These are phyloP conservation scores for Pseudozyma sp. DNA, from an alignment of 1,284 basidiomycete species.

Conservation along the genomic window DNA sequence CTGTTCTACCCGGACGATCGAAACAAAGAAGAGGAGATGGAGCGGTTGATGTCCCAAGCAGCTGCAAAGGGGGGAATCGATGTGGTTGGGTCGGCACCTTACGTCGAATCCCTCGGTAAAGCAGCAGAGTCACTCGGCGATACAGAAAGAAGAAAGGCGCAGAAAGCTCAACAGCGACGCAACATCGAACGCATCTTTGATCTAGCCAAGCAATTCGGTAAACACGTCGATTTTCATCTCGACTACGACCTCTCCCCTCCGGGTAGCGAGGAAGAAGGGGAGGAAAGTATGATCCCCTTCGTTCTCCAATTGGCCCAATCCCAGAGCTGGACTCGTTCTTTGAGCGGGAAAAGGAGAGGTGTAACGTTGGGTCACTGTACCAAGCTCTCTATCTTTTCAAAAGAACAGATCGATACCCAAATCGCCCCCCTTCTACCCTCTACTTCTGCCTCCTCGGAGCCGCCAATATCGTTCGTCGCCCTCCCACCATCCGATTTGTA, in stretches of 20 bases:
- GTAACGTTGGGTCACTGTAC: slow-evolving; percentile 49
- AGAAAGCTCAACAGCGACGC: slow-evolving; percentile 9
- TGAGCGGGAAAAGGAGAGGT: neutral
- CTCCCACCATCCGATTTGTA: slow-evolving; percentile 45
- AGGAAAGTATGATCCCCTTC: slow-evolving; percentile 17
- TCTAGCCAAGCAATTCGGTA: slow-evolving; percentile 12
- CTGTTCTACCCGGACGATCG: slow-evolving; percentile 35
- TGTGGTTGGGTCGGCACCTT: slow-evolving; percentile 43
- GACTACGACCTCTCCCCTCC: slow-evolving; percentile 46
- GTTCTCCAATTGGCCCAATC: slow-evolving; percentile 1
- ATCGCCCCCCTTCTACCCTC: neutral
- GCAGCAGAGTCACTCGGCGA: neutral
- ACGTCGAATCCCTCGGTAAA: slow-evolving; percentile 34
- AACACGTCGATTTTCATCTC: slow-evolving; percentile 54
- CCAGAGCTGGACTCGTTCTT: slow-evolving; percentile 3
- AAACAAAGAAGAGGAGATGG: slow-evolving; percentile 22
- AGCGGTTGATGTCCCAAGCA: slow-evolving; percentile 19
- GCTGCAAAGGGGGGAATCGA: slow-evolving; percentile 7
- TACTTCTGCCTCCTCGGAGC: neutral
- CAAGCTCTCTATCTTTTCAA: slow-evolving; percentile 31
- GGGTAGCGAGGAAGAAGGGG: neutral
- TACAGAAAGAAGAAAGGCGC: neutral
- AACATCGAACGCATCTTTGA: slow-evolving; percentile 28
- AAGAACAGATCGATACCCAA: slow-evolving; percentile 1
- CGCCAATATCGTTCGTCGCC: slow-evolving; percentile 25